Percentiles rank a stretch among this genome's conserved stretches.
Evolutionary conservation across 2,329 filamentous ascomycete species (phyloP).

Genomic region (Botrytis deweyae): DNA sequence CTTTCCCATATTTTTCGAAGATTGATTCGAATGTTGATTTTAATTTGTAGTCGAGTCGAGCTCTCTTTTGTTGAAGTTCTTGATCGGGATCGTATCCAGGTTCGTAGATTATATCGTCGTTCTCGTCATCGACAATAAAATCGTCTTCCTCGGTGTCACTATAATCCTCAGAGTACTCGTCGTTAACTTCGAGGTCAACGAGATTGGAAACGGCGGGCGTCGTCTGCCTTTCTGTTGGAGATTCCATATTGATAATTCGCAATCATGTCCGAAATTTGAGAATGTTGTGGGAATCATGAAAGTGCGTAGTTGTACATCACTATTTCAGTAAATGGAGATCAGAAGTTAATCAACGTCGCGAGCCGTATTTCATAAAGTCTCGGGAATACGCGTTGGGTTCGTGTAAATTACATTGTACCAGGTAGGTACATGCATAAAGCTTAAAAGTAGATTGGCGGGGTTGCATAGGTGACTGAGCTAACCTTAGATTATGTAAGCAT

Average conservation of each 20-base stretch:
- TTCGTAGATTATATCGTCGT: constrained; percentile 24
- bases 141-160: constrained; percentile 25
- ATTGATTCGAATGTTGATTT: constrained; percentile 86
- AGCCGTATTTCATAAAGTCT: background rate
- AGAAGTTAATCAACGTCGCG: constrained; percentile 1
- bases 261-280: constrained; percentile 1
- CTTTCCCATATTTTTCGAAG: constrained; percentile 81
- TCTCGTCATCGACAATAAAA: constrained; percentile 20
- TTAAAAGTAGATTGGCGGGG: background rate
- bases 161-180: constrained; percentile 24
- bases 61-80: constrained; percentile 60
- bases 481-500: constrained; percentile 11
- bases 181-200: constrained; percentile 27
- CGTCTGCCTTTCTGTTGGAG: constrained; percentile 59
- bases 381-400: constrained; percentile 5
- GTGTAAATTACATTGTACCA: constrained; percentile 12
- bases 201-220: constrained; percentile 43
- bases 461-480: background rate
- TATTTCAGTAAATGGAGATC: background rate
- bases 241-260: constrained; percentile 50
- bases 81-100: constrained; percentile 51
- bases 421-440: background rate
- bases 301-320: background rate
- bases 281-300: background rate
- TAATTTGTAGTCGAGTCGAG: constrained; percentile 67